These are phyloP conservation scores for Fraxinus quadrangulata DNA, from an alignment of 257 asterid genomes.

Conservation along the genomic window DNA sequence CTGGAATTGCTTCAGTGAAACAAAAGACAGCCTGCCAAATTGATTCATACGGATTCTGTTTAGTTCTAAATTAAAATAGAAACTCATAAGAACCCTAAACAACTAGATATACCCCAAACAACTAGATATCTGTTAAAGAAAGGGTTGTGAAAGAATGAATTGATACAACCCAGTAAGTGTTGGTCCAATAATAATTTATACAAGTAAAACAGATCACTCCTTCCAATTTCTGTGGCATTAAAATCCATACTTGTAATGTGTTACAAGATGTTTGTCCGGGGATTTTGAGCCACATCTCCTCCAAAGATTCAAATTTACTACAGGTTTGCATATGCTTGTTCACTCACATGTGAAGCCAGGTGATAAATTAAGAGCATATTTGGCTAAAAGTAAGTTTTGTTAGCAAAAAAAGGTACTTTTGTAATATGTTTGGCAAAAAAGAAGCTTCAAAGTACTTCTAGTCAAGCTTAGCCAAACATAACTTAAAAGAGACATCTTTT, in stretches of 20 bases:
- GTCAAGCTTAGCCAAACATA: not conserved
- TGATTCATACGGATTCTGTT: slow-evolving; percentile 13
- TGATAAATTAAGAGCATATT: not conserved
- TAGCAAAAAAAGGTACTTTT: too few relatives aligned
- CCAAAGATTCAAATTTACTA: too few relatives aligned
- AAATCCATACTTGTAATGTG: not conserved
- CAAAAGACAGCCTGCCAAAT: slow-evolving; percentile 30
- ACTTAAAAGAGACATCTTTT: too few relatives aligned
- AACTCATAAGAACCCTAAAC: slow-evolving; percentile 2
- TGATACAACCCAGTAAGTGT: not conserved
- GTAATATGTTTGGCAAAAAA: not conserved
- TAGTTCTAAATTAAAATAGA: not conserved
- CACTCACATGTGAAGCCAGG: not conserved
- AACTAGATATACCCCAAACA: too few relatives aligned
- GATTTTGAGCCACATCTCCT: too few relatives aligned
- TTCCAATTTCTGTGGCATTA: not conserved
- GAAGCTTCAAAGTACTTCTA: not conserved
- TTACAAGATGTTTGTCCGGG: not conserved
- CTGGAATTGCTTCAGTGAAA: slow-evolving; percentile 19
- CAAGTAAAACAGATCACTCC: not conserved
- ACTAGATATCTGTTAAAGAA: not conserved
- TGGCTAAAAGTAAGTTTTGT: not conserved
- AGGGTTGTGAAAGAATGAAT: not conserved
- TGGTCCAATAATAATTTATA: not conserved
- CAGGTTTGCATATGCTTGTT: not conserved